These are phyloP conservation scores for Hydrangea macrophylla DNA, from an alignment of 148 eudicot species.

Conservation along the genomic window DNA sequence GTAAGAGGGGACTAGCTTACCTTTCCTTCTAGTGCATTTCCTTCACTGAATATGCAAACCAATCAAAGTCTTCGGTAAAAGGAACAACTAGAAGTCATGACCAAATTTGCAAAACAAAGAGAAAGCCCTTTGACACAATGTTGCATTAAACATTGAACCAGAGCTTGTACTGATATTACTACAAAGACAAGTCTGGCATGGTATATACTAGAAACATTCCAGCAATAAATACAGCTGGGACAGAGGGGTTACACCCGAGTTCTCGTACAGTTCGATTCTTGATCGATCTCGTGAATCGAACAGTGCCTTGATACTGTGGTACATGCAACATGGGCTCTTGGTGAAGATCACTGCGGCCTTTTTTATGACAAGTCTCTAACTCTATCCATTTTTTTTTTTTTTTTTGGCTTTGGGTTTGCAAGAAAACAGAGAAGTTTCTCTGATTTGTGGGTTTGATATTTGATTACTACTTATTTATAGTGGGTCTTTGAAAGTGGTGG, in stretches of 20 bases:
- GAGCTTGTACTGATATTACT: too few relatives aligned
- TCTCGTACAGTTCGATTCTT: conserved; percentile 23
- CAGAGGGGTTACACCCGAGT: conserved; percentile 33
- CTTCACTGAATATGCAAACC: too few relatives aligned
- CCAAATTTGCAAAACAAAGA: background rate
- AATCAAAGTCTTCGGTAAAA: too few relatives aligned
- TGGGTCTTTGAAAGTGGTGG: conserved; percentile 5
- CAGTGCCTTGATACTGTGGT: conserved; percentile 37
- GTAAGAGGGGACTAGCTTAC: too few relatives aligned
- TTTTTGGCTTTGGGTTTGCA: background rate
- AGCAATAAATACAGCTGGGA: conserved; percentile 51
- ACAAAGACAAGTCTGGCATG: too few relatives aligned
- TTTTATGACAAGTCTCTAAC: conserved; percentile 35
- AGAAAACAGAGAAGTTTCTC: background rate
- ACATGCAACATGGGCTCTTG: conserved; percentile 53
- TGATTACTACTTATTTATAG: conserved; percentile 37
- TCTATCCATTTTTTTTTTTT: conserved; percentile 40
- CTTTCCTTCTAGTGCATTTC: too few relatives aligned
- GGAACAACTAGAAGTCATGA: too few relatives aligned
- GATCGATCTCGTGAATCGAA: conserved; percentile 44
- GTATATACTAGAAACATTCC: conserved; percentile 35
- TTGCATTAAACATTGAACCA: background rate
- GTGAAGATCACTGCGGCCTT: conserved; percentile 52
- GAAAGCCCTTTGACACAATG: background rate
- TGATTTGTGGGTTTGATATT: conserved; percentile 10